phyloP scores from a whole-genome alignment of 1,284 basidiomycete species.

The Entoloma clypeatum region DNA sequence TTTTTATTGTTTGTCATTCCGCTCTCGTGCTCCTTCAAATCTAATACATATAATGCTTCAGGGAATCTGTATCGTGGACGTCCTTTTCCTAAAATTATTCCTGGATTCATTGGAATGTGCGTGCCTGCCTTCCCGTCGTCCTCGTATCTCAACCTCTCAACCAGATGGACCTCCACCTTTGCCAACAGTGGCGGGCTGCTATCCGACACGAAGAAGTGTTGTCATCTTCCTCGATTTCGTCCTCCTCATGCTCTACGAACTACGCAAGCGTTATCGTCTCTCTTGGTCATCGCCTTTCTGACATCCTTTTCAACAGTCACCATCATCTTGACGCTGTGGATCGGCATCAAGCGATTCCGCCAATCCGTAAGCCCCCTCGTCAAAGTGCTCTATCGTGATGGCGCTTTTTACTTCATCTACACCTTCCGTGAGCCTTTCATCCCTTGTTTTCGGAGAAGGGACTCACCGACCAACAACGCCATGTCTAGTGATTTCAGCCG shows the following conservation, averaged over 20 bases:
- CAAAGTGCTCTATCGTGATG: conserved; percentile 1
- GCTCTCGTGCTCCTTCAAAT: neutral
- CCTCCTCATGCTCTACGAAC: neutral
- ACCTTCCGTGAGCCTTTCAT: neutral
- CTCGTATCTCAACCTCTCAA: neutral
- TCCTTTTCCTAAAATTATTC: neutral
- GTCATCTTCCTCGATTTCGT: neutral
- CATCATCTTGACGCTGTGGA: conserved; percentile 3
- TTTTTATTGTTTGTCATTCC: neutral
- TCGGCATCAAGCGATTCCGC: conserved; percentile 2
- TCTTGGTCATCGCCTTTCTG: neutral
- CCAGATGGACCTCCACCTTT: neutral
- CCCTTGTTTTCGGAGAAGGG: too few relatives aligned
- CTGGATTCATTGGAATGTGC: neutral
- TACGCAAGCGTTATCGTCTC: neutral
- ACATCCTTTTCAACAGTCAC: neutral
- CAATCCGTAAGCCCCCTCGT: conserved; percentile 1
- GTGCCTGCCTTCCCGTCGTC: neutral
- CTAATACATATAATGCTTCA: neutral
- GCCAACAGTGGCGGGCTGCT: neutral
- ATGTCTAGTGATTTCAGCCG: conserved; percentile 5
- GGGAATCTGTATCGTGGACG: neutral
- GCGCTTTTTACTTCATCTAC: neutral
- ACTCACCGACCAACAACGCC: neutral
- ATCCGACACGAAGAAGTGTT: neutral